Evolutionary conservation across 352 stramenopile species (phyloP).

Genomic region (Aphanomyces invadans): DNA sequence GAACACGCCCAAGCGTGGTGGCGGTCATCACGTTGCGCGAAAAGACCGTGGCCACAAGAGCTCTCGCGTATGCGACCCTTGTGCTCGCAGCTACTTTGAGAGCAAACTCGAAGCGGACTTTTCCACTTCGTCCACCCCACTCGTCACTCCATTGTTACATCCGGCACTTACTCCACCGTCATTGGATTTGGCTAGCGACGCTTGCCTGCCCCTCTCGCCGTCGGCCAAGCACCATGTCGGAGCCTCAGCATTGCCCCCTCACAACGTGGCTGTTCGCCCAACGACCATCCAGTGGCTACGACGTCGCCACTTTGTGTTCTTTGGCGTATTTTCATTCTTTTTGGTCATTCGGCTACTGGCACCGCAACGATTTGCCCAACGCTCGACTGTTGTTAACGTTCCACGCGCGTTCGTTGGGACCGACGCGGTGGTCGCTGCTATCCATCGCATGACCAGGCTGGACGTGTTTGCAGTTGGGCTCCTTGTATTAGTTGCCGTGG

Average conservation of each 20-base stretch:
- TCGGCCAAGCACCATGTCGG: neutral
- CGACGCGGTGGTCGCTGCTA: neutral
- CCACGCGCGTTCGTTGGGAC: neutral
- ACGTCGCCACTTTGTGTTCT: slow-evolving; percentile 14
- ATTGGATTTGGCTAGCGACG: too few relatives aligned
- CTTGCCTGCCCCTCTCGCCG: neutral
- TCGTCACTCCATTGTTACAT: neutral
- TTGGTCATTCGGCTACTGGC: slow-evolving; percentile 12
- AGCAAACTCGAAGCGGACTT: slow-evolving; percentile 26
- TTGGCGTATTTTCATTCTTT: slow-evolving; percentile 17
- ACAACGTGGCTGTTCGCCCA: too few relatives aligned
- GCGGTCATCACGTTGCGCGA: neutral
- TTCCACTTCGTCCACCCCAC: neutral
- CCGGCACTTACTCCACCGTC: too few relatives aligned
- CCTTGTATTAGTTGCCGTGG: slow-evolving; percentile 4
- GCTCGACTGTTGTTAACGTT: neutral
- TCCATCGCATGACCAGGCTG: slow-evolving; percentile 16
- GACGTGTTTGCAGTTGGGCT: slow-evolving; percentile 20
- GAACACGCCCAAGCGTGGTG: neutral
- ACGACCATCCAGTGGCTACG: slow-evolving; percentile 27
- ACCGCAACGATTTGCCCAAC: neutral
- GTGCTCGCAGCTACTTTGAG: slow-evolving; percentile 52
- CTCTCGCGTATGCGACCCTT: slow-evolving; percentile 62
- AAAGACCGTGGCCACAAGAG: slow-evolving; percentile 57
- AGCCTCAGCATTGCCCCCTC: slow-evolving; percentile 4